phyloP scores from a whole-genome alignment of 1,284 basidiomycete genomes.

The Apiotrichum akiyoshidainum region DNA sequence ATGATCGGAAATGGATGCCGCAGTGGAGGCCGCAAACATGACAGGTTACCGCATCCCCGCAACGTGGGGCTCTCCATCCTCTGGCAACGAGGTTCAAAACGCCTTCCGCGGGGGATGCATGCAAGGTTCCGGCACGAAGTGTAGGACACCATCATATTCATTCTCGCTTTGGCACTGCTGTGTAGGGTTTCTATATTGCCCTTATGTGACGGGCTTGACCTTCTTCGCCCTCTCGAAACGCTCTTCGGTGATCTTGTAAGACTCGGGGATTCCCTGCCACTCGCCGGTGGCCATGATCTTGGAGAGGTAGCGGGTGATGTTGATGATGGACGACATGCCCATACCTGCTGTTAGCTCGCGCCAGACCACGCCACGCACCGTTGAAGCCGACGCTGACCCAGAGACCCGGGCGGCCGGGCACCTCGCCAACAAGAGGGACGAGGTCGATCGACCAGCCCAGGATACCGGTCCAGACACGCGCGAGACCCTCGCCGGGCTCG shows the following conservation, averaged over 20 bases:
- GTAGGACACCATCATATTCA: too few species aligned
- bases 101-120: too few species aligned
- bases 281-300: conserved; percentile 17
- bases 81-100: too few species aligned
- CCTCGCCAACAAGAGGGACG: conserved; percentile 29
- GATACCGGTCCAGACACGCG: not conserved
- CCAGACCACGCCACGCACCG: conserved; percentile 10
- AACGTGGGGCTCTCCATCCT: too few species aligned
- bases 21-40: too few species aligned
- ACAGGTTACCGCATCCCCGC: too few species aligned
- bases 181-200: too few species aligned
- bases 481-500: conserved; percentile 33
- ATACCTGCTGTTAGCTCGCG: not conserved
- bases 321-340: conserved; percentile 29
- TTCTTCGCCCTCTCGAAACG: not conserved
- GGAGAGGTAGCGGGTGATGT: conserved; percentile 21
- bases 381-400: conserved; percentile 25
- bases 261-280: conserved; percentile 18
- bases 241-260: not conserved
- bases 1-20: too few species aligned
- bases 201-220: not conserved
- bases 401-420: conserved; percentile 16
- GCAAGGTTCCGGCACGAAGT: too few species aligned
- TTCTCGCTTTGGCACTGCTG: too few species aligned
- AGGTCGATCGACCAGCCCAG: conserved; percentile 27